phyloP scores from a whole-genome alignment of 768 basidiomycete species.

The Rhodotorula paludigena region DNA sequence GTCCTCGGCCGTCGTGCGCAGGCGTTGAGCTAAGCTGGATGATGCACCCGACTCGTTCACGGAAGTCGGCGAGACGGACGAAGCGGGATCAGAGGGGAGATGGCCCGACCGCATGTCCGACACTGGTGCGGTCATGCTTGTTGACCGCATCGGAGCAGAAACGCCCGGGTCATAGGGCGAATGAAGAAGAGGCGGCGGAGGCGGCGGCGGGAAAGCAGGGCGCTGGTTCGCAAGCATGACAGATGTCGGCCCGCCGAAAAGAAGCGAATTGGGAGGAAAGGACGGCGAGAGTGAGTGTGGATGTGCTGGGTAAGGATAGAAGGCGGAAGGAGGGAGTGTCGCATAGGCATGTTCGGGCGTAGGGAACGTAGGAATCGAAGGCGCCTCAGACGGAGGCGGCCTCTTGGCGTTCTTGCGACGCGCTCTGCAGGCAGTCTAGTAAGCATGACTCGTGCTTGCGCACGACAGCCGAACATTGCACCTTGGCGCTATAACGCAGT shows the following conservation, averaged over 20 bases:
- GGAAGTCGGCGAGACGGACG: background rate
- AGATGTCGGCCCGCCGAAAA: background rate
- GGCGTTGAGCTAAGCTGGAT: background rate
- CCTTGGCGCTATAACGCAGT: constrained; percentile 23
- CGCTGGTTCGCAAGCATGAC: background rate
- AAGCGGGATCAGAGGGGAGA: background rate
- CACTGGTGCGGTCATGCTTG: background rate
- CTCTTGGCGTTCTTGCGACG: background rate
- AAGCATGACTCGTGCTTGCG: background rate
- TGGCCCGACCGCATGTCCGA: background rate
- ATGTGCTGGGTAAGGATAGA: background rate
- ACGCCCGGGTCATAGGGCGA: background rate
- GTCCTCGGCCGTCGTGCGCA: background rate
- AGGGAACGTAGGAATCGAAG: background rate
- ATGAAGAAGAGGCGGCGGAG: background rate
- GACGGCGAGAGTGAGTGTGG: background rate
- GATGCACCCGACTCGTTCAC: no score
- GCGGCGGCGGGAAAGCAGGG: background rate
- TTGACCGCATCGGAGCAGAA: background rate
- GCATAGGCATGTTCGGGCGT: background rate
- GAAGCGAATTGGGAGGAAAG: background rate
- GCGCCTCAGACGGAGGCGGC: background rate
- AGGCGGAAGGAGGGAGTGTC: background rate
- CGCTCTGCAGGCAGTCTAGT: background rate
- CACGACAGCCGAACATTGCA: background rate